Conservation (phyloP, 1,139 yeast genomes). For the Candida frijolesensis region DNA sequence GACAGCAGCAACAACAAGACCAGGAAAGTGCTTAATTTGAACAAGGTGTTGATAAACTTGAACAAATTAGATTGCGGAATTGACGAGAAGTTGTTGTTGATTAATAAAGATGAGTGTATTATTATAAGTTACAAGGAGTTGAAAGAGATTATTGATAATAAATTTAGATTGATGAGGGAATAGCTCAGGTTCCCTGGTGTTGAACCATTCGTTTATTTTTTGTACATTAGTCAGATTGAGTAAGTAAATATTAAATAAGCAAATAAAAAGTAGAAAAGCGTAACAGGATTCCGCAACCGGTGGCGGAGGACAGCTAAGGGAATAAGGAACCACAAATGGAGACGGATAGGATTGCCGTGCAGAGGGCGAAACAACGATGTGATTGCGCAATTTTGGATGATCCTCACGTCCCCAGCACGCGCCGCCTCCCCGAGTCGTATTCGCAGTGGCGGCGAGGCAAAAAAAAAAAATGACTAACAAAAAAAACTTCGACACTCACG, state of each 20-base stretch:
- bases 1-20: conserved; percentile 66
- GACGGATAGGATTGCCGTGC: too few relatives aligned
- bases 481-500: not conserved
- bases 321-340: too few relatives aligned
- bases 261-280: conserved; percentile 1
- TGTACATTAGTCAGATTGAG: not conserved
- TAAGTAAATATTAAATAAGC: conserved; percentile 1
- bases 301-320: not conserved
- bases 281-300: not conserved
- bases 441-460: too few relatives aligned
- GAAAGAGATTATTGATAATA: conserved; percentile 69
- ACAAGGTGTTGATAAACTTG: conserved; percentile 75
- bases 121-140: conserved; percentile 80
- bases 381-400: too few relatives aligned
- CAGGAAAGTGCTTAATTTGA: conserved; percentile 73
- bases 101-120: conserved; percentile 82
- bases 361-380: too few relatives aligned
- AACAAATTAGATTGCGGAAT: conserved; percentile 93
- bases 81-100: conserved; percentile 77
- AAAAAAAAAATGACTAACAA: too few relatives aligned
- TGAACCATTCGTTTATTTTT: conserved; percentile 1
- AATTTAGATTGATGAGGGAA: conserved; percentile 59
- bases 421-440: too few relatives aligned
- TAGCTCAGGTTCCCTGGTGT: not conserved
- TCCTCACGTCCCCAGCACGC: too few relatives aligned